Evolutionary conservation across 805 yeast species (phyloP), one percentile per base, ranked within the genome.

Genomic region (Pichia paraexigua): DNA sequence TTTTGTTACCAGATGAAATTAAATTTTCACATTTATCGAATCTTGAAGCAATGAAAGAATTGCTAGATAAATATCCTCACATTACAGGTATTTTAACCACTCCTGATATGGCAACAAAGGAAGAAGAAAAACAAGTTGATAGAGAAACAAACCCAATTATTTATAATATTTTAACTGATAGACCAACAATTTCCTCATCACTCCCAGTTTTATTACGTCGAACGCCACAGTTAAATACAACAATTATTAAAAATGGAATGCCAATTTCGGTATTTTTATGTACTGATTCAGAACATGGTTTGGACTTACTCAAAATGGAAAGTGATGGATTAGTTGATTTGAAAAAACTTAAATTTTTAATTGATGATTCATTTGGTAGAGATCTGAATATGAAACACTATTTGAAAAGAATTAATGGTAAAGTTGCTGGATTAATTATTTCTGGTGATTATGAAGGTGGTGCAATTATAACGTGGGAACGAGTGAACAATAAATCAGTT

Each of bases 381-480:
- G 61, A 76, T 3, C 66, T 94, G n/a, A 81, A 88, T 59, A 60
- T 80, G 51, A 76, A 79, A 0, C 82, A 79, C 56, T 94, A 91
- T 62, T 67, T 89, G 24, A 53, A 71, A 3, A 71, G 99, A 47
- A 75, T 94, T 39, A 76, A 82, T 54, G 73, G 80, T 1, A 72
- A 73, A 1, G 72, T 92, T 5, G 91, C 97, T 0, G 85, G 87
- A 0, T 65, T 94, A 12, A 82, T 94, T 17, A 77, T 94, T 15
- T 88, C 92, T 2, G 98, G 98, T 0, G 94, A 92, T 62, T 94
- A 94, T 65, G 97, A 91, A 58, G 98, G 98, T 2, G 90, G 88
- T 18, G 97, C 98, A 0, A 85, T 94, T 17, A 77, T 92, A 37
- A 94, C 99, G 0, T 85, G 88, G 80, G 59, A 56, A 40, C 30